Evolutionary conservation across 176 grass and related monocot genomes (phyloP), one percentile per base, ranked within the genome.

Genomic region (Pharus latifolius): DNA sequence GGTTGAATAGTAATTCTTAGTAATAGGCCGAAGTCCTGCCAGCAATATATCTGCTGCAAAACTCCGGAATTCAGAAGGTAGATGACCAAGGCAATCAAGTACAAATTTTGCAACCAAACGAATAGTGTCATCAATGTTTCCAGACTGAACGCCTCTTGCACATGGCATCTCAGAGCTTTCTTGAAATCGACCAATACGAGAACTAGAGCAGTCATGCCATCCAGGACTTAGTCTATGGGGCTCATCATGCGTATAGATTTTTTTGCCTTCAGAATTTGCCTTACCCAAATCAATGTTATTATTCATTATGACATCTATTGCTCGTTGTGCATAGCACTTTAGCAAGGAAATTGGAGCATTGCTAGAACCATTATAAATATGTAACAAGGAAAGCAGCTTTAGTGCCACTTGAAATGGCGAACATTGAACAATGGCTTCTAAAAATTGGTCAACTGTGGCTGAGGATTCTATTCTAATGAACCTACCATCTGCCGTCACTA

Each of bases 341-440:
- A 98, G 82, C 73, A 98, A 86, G 69, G 89, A 85, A 50, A 85
- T 52, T 52, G 94, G 94, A 60, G 70, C 78, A 70, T 78, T 90
- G 8, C 45, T 65, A 65, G 94, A 84, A 56, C 94, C 87, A 65
- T 83, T 74, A 45, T 98, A 92, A 73, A 88, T 77, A 63, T 87
- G 75, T 64, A 98, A 63, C 56, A 98, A 71, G 18, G 94, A 98
- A 77, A 98, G 88, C 63, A 98, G 65, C 26, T 83, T 93, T 48
- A 90, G 73, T 57, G 89, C 86, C 32, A 78, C 75, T 77, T 85
- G 82, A 49, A 83, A 88, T 80, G 94, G 63, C 69, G 94, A 98
- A 33, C 72, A 28, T 49, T 85, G 83, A 84, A 90, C 81, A 60
- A 98, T 75, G 53, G 86, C 86, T 65, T 90, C 86, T 61, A 93